A percentile compares a stretch with the other conserved stretches of the same genome.
phyloP scores from a whole-genome alignment of 805 yeast species.

The Candida krabiensis region DNA sequence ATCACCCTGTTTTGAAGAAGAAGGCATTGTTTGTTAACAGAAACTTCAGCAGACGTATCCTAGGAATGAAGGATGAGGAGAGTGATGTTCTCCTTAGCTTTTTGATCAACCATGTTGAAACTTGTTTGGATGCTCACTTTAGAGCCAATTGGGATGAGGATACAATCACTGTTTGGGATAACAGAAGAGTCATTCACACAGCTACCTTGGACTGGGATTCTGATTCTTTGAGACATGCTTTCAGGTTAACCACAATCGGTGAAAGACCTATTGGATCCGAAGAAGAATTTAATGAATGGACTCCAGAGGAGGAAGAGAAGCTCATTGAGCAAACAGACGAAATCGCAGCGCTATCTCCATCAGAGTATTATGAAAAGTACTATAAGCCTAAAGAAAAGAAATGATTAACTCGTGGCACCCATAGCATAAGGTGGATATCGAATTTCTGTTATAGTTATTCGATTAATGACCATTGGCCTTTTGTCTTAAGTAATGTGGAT shows the following conservation, averaged over 20 bases:
- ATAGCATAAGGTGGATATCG: no score
- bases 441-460: no score
- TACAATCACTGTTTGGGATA: constrained; percentile 78
- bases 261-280: constrained; percentile 55
- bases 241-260: constrained; percentile 70
- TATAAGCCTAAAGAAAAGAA: neutral
- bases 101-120: constrained; percentile 51
- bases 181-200: constrained; percentile 67
- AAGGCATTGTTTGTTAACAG: constrained; percentile 59
- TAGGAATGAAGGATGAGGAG: constrained; percentile 74
- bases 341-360: constrained; percentile 16
- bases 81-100: constrained; percentile 59
- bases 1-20: constrained; percentile 69
- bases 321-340: constrained; percentile 18
- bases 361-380: constrained; percentile 19
- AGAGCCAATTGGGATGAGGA: constrained; percentile 72
- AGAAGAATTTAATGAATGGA: constrained; percentile 33
- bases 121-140: constrained; percentile 60
- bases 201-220: constrained; percentile 73
- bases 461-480: no score
- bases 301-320: constrained; percentile 28
- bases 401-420: no score
- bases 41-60: constrained; percentile 63
- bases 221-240: constrained; percentile 68
- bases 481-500: no score